Evolutionary conservation across 176 grass and related monocot species (phyloP).

Genomic region (Hsuehochloa calcarea): DNA sequence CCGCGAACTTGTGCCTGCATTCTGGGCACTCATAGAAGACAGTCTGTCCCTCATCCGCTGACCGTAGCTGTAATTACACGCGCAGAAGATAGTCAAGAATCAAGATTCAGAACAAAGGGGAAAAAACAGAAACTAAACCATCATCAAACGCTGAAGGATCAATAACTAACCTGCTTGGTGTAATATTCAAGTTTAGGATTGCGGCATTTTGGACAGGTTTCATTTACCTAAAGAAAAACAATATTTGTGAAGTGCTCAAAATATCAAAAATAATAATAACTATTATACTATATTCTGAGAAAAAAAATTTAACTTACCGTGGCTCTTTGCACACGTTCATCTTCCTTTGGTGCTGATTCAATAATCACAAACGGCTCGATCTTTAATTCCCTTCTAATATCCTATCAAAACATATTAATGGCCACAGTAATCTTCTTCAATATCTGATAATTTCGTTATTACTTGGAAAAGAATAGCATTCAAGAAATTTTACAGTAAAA

Average conservation of each 20-base stretch:
- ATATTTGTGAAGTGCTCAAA: not conserved
- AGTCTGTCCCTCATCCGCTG: constrained; percentile 79
- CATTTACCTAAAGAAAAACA: constrained; percentile 32
- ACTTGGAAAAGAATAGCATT: not conserved
- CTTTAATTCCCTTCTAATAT: constrained; percentile 70
- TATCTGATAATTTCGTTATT: not conserved
- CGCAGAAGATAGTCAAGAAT: not conserved
- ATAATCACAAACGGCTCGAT: constrained; percentile 58
- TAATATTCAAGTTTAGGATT: constrained; percentile 59
- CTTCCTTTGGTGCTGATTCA: constrained; percentile 38
- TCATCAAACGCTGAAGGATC: constrained; percentile 3
- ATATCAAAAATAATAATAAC: not conserved
- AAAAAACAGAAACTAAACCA: not conserved
- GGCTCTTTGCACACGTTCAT: constrained; percentile 32
- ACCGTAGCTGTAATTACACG: constrained; percentile 61
- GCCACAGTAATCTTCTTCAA: not conserved
- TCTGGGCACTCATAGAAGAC: constrained; percentile 55
- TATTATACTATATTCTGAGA: not conserved
- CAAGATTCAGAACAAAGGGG: not conserved
- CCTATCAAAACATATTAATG: constrained; percentile 31
- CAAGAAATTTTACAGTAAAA: not conserved
- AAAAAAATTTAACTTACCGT: constrained; percentile 39
- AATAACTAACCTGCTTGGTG: constrained; percentile 52
- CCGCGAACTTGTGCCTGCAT: constrained; percentile 39
- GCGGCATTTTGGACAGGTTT: constrained; percentile 46